Percentiles rank a stretch among this genome's conserved stretches.
Evolutionary conservation across 192 early-diverging fungal genomes (phyloP).

Genomic region (Rhizophagus sp.): DNA sequence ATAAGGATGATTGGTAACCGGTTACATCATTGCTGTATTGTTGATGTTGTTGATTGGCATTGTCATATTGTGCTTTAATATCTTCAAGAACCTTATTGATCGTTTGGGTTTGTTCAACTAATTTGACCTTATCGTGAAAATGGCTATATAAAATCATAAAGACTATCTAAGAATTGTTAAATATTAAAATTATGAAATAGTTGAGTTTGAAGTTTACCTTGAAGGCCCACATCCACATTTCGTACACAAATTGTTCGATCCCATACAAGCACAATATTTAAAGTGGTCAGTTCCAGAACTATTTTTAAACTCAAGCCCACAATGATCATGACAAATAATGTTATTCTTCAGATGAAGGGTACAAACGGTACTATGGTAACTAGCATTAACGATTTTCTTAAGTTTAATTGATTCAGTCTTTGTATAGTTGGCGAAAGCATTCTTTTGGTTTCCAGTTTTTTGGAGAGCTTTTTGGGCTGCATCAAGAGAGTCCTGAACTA

Average conservation of each 20-base stretch:
- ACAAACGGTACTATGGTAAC: slow-evolving; percentile 12
- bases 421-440: slow-evolving; percentile 14
- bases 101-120: background rate
- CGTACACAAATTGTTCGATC: background rate
- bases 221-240: slow-evolving; percentile 15
- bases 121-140: background rate
- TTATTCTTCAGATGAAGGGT: background rate
- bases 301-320: background rate
- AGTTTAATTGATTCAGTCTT: background rate
- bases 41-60: slow-evolving; percentile 3
- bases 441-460: background rate
- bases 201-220: slow-evolving; percentile 16
- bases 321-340: slow-evolving; percentile 4
- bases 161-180: background rate
- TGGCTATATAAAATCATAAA: slow-evolving; percentile 17
- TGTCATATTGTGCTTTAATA: slow-evolving; percentile 6
- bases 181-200: background rate
- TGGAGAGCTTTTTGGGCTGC: slow-evolving; percentile 16
- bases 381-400: slow-evolving; percentile 1
- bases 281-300: background rate
- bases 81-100: slow-evolving; percentile 12
- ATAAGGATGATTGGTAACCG: background rate
- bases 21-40: background rate
- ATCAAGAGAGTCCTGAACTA: background rate
- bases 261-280: background rate